phyloP scores from a whole-genome alignment of 1,139 yeast species.

The Wickerhamomyces sp. region DNA sequence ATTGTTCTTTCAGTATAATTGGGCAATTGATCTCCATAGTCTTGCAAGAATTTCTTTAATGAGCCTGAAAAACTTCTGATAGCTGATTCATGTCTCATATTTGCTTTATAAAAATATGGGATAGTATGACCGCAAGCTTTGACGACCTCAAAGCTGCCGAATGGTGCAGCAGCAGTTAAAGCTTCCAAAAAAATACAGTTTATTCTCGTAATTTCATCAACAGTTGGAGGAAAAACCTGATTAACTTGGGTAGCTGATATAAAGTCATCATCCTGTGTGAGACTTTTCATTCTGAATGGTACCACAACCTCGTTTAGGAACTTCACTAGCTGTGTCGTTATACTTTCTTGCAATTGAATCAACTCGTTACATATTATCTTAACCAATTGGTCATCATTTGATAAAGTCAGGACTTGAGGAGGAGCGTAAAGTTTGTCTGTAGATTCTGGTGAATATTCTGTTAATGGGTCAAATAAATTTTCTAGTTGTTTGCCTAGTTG shows the following conservation, averaged over 20 bases:
- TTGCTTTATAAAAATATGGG: slow-evolving; percentile 89
- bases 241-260: slow-evolving; percentile 61
- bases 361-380: slow-evolving; percentile 62
- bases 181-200: slow-evolving; percentile 82
- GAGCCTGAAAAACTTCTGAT: slow-evolving; percentile 49
- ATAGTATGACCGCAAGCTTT: slow-evolving; percentile 75
- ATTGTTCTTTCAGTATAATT: slow-evolving; percentile 53
- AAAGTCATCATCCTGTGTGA: slow-evolving; percentile 48
- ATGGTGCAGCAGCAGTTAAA: slow-evolving; percentile 57
- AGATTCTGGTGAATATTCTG: slow-evolving; percentile 89
- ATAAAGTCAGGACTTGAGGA: slow-evolving; percentile 18
- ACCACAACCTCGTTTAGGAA: slow-evolving; percentile 75
- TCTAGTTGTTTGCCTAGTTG: slow-evolving; percentile 81
- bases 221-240: slow-evolving; percentile 85
- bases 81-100: slow-evolving; percentile 92
- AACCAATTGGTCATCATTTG: slow-evolving; percentile 29
- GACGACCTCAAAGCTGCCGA: slow-evolving; percentile 69
- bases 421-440: slow-evolving; percentile 60
- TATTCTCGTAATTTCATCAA: slow-evolving; percentile 86
- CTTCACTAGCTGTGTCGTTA: slow-evolving; percentile 65
- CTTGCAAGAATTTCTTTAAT: slow-evolving; percentile 30
- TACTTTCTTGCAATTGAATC: slow-evolving; percentile 64
- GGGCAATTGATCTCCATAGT: slow-evolving; percentile 23
- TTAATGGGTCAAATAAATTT: slow-evolving; percentile 80
- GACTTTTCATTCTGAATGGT: slow-evolving; percentile 68